A percentile compares a stretch with the other conserved stretches of the same genome.
Evolutionary conservation across 176 grass and related monocot genomes (phyloP).

Genomic region (Alloteropsis semialata): DNA sequence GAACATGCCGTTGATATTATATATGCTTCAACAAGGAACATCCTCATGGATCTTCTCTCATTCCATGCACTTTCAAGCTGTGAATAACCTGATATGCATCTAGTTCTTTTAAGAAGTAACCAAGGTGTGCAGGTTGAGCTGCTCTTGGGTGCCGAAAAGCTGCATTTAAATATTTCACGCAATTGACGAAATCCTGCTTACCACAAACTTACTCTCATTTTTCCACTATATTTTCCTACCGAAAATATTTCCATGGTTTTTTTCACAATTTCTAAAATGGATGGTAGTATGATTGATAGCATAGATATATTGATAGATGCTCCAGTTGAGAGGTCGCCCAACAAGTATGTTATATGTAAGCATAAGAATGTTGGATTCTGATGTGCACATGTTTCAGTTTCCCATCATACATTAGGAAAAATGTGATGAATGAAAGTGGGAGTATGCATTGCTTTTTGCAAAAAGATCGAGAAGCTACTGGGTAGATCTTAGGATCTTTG

Average conservation of each 20-base stretch:
- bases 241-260: neutral
- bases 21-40: conserved; percentile 27
- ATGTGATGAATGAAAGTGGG: neutral
- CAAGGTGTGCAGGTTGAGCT: neutral
- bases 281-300: too few relatives aligned
- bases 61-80: neutral
- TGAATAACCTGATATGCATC: neutral
- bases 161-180: neutral
- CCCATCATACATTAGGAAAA: neutral
- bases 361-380: neutral
- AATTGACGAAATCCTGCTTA: neutral
- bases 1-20: conserved; percentile 4
- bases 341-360: neutral
- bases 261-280: neutral
- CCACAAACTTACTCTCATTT: neutral
- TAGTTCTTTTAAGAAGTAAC: neutral
- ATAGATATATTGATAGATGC: too few relatives aligned
- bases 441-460: neutral
- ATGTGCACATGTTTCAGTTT: neutral
- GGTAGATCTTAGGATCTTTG: neutral
- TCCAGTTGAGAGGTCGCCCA: too few relatives aligned
- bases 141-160: neutral
- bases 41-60: conserved; percentile 17
- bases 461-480: neutral
- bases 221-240: neutral